phyloP scores from a whole-genome alignment of 2,329 filamentous ascomycete genomes.

The Amesomyces nigricolor region DNA sequence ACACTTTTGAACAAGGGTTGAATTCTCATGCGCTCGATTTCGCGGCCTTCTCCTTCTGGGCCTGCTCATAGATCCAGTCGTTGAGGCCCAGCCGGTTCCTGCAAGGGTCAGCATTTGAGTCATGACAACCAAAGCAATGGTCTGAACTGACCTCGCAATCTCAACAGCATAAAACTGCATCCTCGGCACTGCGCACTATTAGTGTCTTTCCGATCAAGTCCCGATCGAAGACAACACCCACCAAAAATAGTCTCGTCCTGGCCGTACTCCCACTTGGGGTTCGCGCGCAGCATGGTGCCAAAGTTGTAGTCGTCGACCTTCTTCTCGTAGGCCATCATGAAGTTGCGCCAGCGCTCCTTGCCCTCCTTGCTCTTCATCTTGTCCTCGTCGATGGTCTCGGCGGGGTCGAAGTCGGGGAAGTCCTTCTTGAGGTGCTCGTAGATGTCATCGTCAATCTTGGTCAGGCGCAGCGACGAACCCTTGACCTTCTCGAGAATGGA shows the following conservation, averaged over 20 bases:
- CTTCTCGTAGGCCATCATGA: constrained; percentile 91
- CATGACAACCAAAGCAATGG: neutral
- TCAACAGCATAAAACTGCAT: constrained; percentile 54
- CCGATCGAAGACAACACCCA: no score
- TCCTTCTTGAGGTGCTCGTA: constrained; percentile 78
- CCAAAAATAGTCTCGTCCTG: constrained; percentile 89
- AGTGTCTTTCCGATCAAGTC: no score
- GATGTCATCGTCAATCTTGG: constrained; percentile 93
- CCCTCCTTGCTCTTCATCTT: constrained; percentile 96
- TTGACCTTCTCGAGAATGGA: constrained; percentile 84
- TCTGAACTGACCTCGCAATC: constrained; percentile 37
- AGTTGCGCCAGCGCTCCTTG: constrained; percentile 92
- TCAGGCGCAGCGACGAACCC: constrained; percentile 83
- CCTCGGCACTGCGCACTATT: constrained; percentile 45
- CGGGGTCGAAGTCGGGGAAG: constrained; percentile 89
- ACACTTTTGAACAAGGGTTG: neutral
- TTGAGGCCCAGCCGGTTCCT: constrained; percentile 86
- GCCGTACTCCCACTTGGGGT: constrained; percentile 76
- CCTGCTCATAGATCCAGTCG: constrained; percentile 92
- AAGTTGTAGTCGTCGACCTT: constrained; percentile 98
- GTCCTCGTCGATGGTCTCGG: constrained; percentile 76
- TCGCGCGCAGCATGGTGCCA: constrained; percentile 82
- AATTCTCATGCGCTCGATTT: constrained; percentile 20
- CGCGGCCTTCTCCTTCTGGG: constrained; percentile 53
- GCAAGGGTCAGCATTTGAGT: constrained; percentile 39